Base-by-base conservation (phyloP, 495 filamentous ascomycete species). In the Aspergillus egyptiacus region DNA sequence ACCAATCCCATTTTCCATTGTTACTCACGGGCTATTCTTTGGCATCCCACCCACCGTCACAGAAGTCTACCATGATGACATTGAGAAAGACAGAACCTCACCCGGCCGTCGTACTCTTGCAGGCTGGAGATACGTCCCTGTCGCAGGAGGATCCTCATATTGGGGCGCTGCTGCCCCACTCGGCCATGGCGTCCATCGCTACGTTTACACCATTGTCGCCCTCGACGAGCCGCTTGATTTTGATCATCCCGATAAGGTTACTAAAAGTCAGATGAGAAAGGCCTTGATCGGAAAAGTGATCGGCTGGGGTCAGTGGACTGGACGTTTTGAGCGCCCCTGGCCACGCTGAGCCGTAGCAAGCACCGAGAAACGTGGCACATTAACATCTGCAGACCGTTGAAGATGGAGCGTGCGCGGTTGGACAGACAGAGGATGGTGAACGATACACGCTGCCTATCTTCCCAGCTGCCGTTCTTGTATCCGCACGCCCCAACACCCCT, bases 241-340 rank as follows among this genome's bases (percentile, higher is more conserved):
- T 14, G 60, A 49, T 0, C 11, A 56, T 10, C 63, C 56, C 1
- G 53, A 64, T 14, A 63, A 59, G 24, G 58, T 65, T 18, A 72
- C 58, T n/a, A 68, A 69, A 35, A 64, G 69, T 15, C 63, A 72
- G 53, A 63, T 77, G 18, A 66, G 57, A 6, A 58, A 59, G 0
- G 72, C 63, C 10, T 71, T 77, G 35, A 39, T 55, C 9, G 76
- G 70, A 11, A 78, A 78, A 44, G 60, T 78, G 5, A 47, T 75
- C 3, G 72, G 63, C 5, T 79, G 73, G 73, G 75, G 67, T 3
- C 65, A 71, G 48, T 79, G 75, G 75, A 57, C 70, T 40, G 76
- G 73, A 1, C 49, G 58, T 5, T 76, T 67, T 46, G 72, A 77
- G 50, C 63, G 71, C 31, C 69, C 63, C 22, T 64, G 64, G 57